Base-by-base conservation (phyloP, 2,329 filamentous ascomycete species). In the Trichoderma sp. region DNA sequence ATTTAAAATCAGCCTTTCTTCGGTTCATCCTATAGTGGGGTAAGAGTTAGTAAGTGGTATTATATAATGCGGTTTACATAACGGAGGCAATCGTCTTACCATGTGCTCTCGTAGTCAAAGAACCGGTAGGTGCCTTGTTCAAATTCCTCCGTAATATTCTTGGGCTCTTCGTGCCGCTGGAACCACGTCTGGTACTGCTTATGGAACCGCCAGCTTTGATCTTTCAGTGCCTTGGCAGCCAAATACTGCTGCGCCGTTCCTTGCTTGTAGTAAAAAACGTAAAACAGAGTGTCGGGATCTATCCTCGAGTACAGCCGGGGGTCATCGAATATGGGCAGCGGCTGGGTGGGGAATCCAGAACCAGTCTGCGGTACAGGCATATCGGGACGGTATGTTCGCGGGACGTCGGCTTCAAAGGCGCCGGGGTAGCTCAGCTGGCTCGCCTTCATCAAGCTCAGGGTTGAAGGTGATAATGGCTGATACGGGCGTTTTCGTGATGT, bases 161-260 rank as follows among this genome's bases (percentile, higher is more conserved):
- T 99, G 21, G 96, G 96, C 83, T 99, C 96, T 78, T 99, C 96
- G 74, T 99, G 96, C 63, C 96, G 88, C 81, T 99, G 96, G 77
- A 99, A 99, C 96, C 96, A 99, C 1, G 96, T 99, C 80, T 97
- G 96, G 78, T 99, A 99, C 80, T 98, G 96, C 84, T 99, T 99
- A 83, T 99, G 96, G 79, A 99, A 99, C 68, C 96, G 88, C 96
- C 96, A 99, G 80, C 94, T 97, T 81, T 99, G 96, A 73, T 95
- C 92, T 82, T 99, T 99, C 64, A 99, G 83, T n/a, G 96, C 93
- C 81, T 97, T 97, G 16, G 96, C 96, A 1, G 96, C 94, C 69
- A 98, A 86, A 77, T 94, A 97, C 79, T 99, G 96, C 79, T 98
- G 94, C 74, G 97, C 94, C 1, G 94, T 94, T 30, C 94, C 94